These are phyloP conservation scores for Phialemoniopsis sp. DNA, from an alignment of 2,329 filamentous ascomycete species.

Conservation along the genomic window DNA sequence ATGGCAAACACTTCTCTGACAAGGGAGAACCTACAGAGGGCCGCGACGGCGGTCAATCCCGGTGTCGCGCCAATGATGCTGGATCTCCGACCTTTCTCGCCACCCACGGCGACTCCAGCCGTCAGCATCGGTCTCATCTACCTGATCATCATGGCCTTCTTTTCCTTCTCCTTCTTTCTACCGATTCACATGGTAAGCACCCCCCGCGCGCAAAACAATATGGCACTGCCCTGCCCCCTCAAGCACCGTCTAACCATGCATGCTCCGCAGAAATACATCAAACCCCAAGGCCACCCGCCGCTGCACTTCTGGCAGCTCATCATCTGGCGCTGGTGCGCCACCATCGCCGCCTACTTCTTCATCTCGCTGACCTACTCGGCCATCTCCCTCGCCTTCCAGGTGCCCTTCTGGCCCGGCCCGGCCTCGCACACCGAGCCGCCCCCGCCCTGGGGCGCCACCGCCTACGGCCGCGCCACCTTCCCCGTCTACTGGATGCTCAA, in stretches of 20 bases:
- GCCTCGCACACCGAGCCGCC: conserved; percentile 33
- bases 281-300: conserved; percentile 48
- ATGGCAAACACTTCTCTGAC: conserved; percentile 31
- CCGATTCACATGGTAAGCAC: conserved; percentile 49
- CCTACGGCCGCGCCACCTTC: conserved; percentile 55
- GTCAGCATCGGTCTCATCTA: conserved; percentile 63
- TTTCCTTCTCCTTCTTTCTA: conserved; percentile 61
- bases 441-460: conserved; percentile 41
- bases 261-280: conserved; percentile 40
- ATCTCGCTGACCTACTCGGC: conserved; percentile 60
- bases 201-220: background rate
- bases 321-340: conserved; percentile 53
- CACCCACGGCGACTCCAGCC: conserved; percentile 48
- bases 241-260: background rate
- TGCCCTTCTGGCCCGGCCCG: conserved; percentile 51
- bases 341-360: conserved; percentile 54
- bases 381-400: conserved; percentile 59
- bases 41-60: conserved; percentile 22
- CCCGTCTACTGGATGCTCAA: conserved; percentile 62
- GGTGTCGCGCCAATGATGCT: conserved; percentile 23
- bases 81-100: conserved; percentile 57
- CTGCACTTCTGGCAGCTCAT: conserved; percentile 55
- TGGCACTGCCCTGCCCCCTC: background rate
- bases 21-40: conserved; percentile 19
- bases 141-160: conserved; percentile 64